phyloP scores from a whole-genome alignment of 208 protist genomes.

The Trypanosomatidae sp. region DNA sequence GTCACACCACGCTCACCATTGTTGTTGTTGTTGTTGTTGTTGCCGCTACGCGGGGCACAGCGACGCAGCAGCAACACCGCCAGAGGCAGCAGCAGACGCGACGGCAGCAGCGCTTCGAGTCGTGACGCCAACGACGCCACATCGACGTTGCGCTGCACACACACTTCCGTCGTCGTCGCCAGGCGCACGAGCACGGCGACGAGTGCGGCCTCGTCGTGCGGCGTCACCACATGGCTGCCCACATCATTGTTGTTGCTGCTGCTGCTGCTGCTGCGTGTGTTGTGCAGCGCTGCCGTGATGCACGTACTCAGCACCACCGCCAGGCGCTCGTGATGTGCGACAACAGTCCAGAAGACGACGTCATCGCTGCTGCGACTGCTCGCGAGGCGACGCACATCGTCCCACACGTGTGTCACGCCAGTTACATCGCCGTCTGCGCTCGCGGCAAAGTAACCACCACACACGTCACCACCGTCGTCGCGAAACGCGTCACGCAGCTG shows the following conservation, averaged over 20 bases:
- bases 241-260: slow-evolving; percentile 11
- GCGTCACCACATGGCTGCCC: slow-evolving; percentile 14
- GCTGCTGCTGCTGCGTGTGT: slow-evolving; percentile 59
- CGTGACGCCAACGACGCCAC: slow-evolving; percentile 16
- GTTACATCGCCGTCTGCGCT: slow-evolving; percentile 45
- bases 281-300: slow-evolving; percentile 30
- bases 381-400: slow-evolving; percentile 25
- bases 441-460: slow-evolving; percentile 44
- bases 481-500: slow-evolving; percentile 17
- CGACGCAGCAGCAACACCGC: slow-evolving; percentile 44
- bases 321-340: slow-evolving; percentile 39
- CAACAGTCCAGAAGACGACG: slow-evolving; percentile 71
- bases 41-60: too few species aligned
- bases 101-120: slow-evolving; percentile 28
- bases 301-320: slow-evolving; percentile 22
- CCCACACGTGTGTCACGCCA: slow-evolving; percentile 71
- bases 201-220: slow-evolving; percentile 22
- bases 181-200: slow-evolving; percentile 39
- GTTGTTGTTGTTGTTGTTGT: too few species aligned
- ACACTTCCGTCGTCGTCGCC: slow-evolving; percentile 25
- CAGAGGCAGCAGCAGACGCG: slow-evolving; percentile 20
- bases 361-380: slow-evolving; percentile 48
- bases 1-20: too few species aligned
- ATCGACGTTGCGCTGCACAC: slow-evolving; percentile 16
- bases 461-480: slow-evolving; percentile 38